phyloP scores from a whole-genome alignment of 192 early-diverging fungal species.

The Backusella australiensis region DNA sequence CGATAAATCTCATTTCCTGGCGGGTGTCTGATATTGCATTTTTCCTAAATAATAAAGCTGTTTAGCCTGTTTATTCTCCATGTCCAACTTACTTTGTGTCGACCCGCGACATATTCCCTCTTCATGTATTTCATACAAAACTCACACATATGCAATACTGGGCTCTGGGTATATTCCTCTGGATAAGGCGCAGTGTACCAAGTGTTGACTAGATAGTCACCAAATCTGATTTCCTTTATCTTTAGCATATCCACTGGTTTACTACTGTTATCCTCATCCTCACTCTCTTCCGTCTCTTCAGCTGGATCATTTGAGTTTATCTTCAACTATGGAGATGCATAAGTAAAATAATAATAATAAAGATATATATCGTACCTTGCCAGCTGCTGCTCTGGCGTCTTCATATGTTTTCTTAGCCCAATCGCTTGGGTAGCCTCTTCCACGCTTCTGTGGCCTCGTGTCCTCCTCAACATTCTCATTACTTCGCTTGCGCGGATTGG shows the following conservation, averaged over 20 bases:
- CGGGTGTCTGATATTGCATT: conserved; percentile 83
- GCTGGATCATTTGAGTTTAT: too few relatives aligned
- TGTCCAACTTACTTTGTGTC: conserved; percentile 62
- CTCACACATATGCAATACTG: conserved; percentile 88
- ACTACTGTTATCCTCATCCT: background rate
- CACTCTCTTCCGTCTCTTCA: background rate
- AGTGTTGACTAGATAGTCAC: conserved; percentile 80
- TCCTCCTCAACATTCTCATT: too few relatives aligned
- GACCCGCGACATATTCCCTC: conserved; percentile 71
- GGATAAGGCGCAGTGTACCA: conserved; percentile 98
- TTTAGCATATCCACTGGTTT: background rate
- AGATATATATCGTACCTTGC: conserved; percentile 17
- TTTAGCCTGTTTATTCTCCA: background rate
- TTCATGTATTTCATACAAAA: conserved; percentile 98
- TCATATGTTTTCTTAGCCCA: conserved; percentile 53
- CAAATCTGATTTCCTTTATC: conserved; percentile 78
- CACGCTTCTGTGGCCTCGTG: too few relatives aligned
- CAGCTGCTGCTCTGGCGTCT: conserved; percentile 37
- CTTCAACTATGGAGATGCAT: background rate
- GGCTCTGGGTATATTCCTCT: conserved; percentile 88
- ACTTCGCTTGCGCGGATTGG: too few relatives aligned
- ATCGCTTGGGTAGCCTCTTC: conserved; percentile 1
- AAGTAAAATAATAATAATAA: too few relatives aligned
- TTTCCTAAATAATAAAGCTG: conserved; percentile 38
- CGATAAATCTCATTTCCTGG: conserved; percentile 99